Base-by-base conservation (phyloP, 1,139 yeast genomes). In the Nakaseomyces sp. region DNA sequence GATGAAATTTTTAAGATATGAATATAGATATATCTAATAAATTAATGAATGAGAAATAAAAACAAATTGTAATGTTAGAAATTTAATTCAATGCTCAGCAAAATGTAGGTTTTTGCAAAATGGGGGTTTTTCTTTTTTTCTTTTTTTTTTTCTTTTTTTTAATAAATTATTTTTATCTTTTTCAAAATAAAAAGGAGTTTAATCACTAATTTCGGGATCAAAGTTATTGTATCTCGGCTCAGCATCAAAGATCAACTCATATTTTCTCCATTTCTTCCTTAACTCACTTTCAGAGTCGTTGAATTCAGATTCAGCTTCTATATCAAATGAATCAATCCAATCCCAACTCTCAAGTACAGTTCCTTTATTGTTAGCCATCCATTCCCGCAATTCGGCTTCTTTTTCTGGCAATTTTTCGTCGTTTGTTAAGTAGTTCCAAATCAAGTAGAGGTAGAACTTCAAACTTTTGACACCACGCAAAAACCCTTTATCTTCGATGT, bases 401-500 rank as follows among this genome's bases (percentile, higher is more conserved):
- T 53, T 61, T 29, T 55, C 57, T 17, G 61, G 59, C 17, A 56
- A 43, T 38, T 63, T 65, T 13, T 51, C 51, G 35, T 53, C 57
- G 3, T 66, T 66, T 2, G 78, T 70, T 41, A 79, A 57, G 32
- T 73, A 66, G 41, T 66, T 61, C 67, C 77, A 81, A 50, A 81
- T 73, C 31, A 67, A 52, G 52, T 69, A 67, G 51, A 86, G 79
- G 59, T 87, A 86, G 44, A 68, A 69, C 19, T 74, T 73, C 43
- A 93, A 69, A 13, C 93, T 78, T 38, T 69, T 66, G 38, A 93
- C 63, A 0, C 99, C 99, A 39, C 91, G 73, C 40, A 89, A 66
- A 62, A 87, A 93, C 1, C 99, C 99, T 51, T 66, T 62, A 65
- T 93, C 99, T 2, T 87, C 79, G 25, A 67, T 59, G 12, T 70